phyloP scores from a whole-genome alignment of 2,329 filamentous ascomycete species.

The Drechslera avenae region DNA sequence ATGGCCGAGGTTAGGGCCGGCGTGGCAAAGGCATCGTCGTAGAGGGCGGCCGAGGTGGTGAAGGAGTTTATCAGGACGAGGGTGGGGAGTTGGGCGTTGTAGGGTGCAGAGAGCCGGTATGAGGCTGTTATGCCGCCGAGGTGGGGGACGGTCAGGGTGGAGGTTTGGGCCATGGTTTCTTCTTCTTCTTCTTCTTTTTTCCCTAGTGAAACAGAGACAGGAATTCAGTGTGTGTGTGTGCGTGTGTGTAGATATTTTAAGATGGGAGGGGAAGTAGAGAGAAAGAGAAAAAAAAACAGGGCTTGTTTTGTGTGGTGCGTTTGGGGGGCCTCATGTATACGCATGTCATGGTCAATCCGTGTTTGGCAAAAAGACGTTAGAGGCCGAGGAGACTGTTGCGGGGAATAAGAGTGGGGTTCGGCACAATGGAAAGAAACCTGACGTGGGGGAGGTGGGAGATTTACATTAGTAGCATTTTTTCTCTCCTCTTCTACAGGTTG shows the following conservation, averaged over 20 bases:
- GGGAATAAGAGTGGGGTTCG: neutral
- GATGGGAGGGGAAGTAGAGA: neutral
- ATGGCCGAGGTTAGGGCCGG: conserved; percentile 43
- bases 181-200: neutral
- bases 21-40: conserved; percentile 49
- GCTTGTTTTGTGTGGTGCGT: too few species aligned
- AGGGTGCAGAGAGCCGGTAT: conserved; percentile 51
- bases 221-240: too few species aligned
- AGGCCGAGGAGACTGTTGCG: neutral
- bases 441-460: too few species aligned
- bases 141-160: conserved; percentile 54
- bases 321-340: too few species aligned
- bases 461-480: neutral
- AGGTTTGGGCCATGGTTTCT: conserved; percentile 37
- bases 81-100: conserved; percentile 54
- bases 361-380: neutral
- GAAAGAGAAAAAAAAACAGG: neutral
- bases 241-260: neutral
- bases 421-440: neutral
- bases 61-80: conserved; percentile 59
- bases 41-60: conserved; percentile 56
- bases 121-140: conserved; percentile 57
- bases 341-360: too few species aligned
- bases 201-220: too few species aligned
- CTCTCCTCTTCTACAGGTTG: too few species aligned